Evolutionary conservation across 2,329 filamentous ascomycete species (phyloP).

Genomic region (Trichophyton verrucosum): DNA sequence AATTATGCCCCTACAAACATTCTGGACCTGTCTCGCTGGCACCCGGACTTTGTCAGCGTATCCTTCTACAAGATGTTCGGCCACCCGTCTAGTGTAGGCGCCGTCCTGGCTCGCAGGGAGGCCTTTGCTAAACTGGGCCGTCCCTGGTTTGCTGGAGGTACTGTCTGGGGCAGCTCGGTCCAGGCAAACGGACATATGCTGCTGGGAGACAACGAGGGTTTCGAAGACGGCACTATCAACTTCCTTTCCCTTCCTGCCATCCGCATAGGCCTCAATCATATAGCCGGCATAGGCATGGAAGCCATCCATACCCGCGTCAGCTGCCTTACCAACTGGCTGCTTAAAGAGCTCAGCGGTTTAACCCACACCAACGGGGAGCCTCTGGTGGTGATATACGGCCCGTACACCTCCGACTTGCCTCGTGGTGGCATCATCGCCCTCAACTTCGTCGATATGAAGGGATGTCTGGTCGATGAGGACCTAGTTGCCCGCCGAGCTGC

Average conservation of each 20-base stretch:
- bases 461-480: slow-evolving; percentile 43
- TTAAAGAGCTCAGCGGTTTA: slow-evolving; percentile 37
- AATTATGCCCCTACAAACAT: slow-evolving; percentile 50
- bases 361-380: slow-evolving; percentile 43
- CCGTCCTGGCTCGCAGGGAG: slow-evolving; percentile 44
- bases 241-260: slow-evolving; percentile 54
- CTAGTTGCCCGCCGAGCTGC: slow-evolving; percentile 48
- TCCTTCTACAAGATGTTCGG: slow-evolving; percentile 58
- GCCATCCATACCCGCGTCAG: slow-evolving; percentile 47
- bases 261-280: slow-evolving; percentile 41
- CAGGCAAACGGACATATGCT: slow-evolving; percentile 9
- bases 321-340: slow-evolving; percentile 40
- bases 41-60: slow-evolving; percentile 49
- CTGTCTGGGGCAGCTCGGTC: slow-evolving; percentile 30
- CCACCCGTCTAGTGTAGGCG: slow-evolving; percentile 48
- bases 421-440: slow-evolving; percentile 51
- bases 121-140: slow-evolving; percentile 45
- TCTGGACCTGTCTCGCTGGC: slow-evolving; percentile 41
- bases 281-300: slow-evolving; percentile 37
- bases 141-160: slow-evolving; percentile 58
- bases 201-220: slow-evolving; percentile 37
- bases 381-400: slow-evolving; percentile 45
- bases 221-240: slow-evolving; percentile 56
- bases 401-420: slow-evolving; percentile 36
- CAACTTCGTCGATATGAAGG: slow-evolving; percentile 44